Evolutionary conservation across 2,329 filamentous ascomycete species (phyloP).

Genomic region (Gyromitra esculenta): DNA sequence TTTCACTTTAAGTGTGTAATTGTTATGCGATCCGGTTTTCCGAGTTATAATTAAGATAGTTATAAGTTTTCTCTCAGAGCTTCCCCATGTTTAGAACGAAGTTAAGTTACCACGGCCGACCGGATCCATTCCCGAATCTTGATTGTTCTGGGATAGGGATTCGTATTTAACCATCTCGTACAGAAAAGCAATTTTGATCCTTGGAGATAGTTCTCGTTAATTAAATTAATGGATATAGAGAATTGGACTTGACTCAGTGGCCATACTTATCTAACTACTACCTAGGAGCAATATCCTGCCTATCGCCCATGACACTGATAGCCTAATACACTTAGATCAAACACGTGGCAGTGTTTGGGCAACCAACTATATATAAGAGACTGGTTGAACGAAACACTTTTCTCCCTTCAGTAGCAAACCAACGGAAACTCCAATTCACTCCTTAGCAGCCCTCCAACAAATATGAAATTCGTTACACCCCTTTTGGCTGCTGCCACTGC

Average conservation of each 20-base stretch:
- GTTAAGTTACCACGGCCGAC: slow-evolving; percentile 11
- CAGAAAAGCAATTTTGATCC: slow-evolving; percentile 1
- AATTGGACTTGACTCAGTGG: not conserved
- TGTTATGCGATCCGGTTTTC: not conserved
- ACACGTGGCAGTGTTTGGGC: not conserved
- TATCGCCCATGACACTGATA: not conserved
- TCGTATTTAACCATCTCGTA: slow-evolving; percentile 13
- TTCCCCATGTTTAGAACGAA: not conserved
- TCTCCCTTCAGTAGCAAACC: not conserved
- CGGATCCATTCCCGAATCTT: not conserved
- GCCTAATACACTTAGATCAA: not conserved
- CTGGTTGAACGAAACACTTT: not conserved
- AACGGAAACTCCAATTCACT: not conserved
- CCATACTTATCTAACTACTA: not conserved
- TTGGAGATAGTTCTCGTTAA: slow-evolving; percentile 7
- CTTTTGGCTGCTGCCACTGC: slow-evolving; percentile 49
- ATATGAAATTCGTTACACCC: slow-evolving; percentile 52
- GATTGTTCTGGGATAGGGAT: not conserved
- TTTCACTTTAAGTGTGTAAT: not conserved
- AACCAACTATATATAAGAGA: slow-evolving; percentile 25
- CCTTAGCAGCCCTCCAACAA: slow-evolving; percentile 2
- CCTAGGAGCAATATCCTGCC: not conserved
- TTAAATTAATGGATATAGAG: slow-evolving; percentile 18
- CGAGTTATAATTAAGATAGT: not conserved
- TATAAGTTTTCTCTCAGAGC: not conserved